These are phyloP conservation scores for Sclerotinia minor DNA, from an alignment of 2,329 filamentous ascomycete species.

Conservation along the genomic window DNA sequence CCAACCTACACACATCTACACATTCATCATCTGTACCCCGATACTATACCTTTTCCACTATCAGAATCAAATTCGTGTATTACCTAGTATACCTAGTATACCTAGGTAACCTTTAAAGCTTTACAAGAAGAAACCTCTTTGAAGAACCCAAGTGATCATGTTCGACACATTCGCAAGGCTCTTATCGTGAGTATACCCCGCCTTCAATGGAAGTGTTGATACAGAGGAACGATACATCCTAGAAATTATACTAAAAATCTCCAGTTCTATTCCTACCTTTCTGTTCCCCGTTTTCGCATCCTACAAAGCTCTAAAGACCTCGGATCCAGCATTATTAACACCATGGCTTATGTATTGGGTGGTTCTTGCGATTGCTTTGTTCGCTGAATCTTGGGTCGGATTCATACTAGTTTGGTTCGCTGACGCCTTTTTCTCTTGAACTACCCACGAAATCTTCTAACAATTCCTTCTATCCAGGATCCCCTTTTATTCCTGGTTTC, in stretches of 20 bases:
- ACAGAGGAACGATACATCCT: not conserved
- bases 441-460: not conserved
- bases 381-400: conserved; percentile 82
- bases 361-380: conserved; percentile 76
- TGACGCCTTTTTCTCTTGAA: not conserved
- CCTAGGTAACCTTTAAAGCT: not conserved
- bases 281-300: conserved; percentile 95
- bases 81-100: conserved; percentile 5
- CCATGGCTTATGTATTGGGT: conserved; percentile 99
- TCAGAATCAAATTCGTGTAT: not conserved
- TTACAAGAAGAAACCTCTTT: not conserved
- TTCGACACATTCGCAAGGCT: conserved; percentile 77
- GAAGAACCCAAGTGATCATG: conserved; percentile 50
- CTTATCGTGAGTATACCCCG: conserved; percentile 63
- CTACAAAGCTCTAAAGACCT: conserved; percentile 94
- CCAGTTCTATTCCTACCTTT: conserved; percentile 80
- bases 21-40: not conserved
- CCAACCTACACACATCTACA: conserved; percentile 11
- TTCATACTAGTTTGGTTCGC: conserved; percentile 80
- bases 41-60: not conserved
- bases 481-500: conserved; percentile 91
- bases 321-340: conserved; percentile 82
- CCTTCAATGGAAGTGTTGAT: conserved; percentile 27
- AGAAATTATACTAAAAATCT: conserved; percentile 28
- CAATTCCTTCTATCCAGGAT: conserved; percentile 54